phyloP scores from a whole-genome alignment of 73 alveolate species.

The Tetrahymena thermophila region DNA sequence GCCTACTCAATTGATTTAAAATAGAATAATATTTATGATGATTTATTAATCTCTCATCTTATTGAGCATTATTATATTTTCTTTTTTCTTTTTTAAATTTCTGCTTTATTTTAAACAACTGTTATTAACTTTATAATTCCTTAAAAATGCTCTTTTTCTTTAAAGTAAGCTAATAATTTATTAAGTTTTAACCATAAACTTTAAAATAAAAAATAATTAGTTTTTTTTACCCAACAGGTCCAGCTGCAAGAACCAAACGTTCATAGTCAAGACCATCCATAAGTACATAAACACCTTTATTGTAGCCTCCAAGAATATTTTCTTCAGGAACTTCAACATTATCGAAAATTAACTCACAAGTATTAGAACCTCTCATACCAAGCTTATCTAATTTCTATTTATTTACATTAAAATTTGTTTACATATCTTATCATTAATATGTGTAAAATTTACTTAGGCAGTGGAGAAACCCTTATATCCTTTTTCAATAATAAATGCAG shows the following conservation, averaged over 20 bases:
- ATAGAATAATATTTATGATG: too few species aligned
- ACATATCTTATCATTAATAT: not conserved
- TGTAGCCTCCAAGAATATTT: constrained; percentile 61
- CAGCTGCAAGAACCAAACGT: constrained; percentile 83
- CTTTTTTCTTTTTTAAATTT: too few species aligned
- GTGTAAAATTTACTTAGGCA: constrained; percentile 10
- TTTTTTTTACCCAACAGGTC: constrained; percentile 70
- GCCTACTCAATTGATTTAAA: too few species aligned
- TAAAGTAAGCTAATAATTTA: too few species aligned
- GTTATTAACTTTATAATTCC: too few species aligned
- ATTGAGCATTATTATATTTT: too few species aligned
- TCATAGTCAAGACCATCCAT: constrained; percentile 88
- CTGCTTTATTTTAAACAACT: too few species aligned
- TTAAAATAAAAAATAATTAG: too few species aligned
- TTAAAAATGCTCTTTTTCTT: too few species aligned
- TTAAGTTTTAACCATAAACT: too few species aligned
- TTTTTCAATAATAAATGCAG: constrained; percentile 81
- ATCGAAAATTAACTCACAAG: constrained; percentile 81
- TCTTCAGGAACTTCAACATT: constrained; percentile 80
- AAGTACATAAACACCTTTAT: constrained; percentile 80
- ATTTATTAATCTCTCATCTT: too few species aligned
- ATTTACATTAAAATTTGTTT: not conserved
- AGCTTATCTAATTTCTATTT: constrained; percentile 70
- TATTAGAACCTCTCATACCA: constrained; percentile 91
- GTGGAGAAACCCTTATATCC: constrained; percentile 71